These are phyloP conservation scores for Fraxinus anomala DNA, from an alignment of 257 asterid species.

Conservation along the genomic window DNA sequence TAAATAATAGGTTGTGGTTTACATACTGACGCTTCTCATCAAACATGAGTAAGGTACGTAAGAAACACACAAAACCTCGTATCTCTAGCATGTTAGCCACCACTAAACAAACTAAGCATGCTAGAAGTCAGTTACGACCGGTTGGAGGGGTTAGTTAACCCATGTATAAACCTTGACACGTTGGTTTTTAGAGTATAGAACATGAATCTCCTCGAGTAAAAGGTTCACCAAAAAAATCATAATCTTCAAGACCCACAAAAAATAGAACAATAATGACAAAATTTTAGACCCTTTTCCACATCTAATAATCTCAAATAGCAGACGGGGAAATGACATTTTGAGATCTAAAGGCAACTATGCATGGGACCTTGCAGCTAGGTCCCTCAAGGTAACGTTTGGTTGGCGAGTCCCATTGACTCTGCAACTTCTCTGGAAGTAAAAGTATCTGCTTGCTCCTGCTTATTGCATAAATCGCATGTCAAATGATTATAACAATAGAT, in stretches of 20 bases:
- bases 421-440: conserved; percentile 77
- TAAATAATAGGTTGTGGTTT: not conserved
- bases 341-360: conserved; percentile 23
- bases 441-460: conserved; percentile 94
- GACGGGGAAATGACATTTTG: not conserved
- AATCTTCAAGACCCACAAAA: conserved; percentile 5
- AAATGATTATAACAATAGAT: conserved; percentile 12
- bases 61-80: conserved; percentile 28
- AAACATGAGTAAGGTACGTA: not conserved
- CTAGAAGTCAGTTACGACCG: conserved; percentile 18
- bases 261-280: conserved; percentile 1
- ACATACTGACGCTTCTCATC: not conserved
- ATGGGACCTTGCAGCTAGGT: conserved; percentile 23
- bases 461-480: conserved; percentile 20
- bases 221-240: conserved; percentile 4
- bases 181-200: not conserved
- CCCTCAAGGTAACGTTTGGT: conserved; percentile 66
- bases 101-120: conserved; percentile 17
- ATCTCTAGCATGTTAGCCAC: conserved; percentile 33
- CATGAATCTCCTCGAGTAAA: not conserved
- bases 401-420: conserved; percentile 82
- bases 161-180: conserved; percentile 10
- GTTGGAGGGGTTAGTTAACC: conserved; percentile 1
- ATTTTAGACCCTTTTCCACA: not conserved
- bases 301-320: not conserved